These are phyloP conservation scores for Clitopilus passeckerianus DNA, from an alignment of 768 basidiomycete genomes.

Conservation along the genomic window DNA sequence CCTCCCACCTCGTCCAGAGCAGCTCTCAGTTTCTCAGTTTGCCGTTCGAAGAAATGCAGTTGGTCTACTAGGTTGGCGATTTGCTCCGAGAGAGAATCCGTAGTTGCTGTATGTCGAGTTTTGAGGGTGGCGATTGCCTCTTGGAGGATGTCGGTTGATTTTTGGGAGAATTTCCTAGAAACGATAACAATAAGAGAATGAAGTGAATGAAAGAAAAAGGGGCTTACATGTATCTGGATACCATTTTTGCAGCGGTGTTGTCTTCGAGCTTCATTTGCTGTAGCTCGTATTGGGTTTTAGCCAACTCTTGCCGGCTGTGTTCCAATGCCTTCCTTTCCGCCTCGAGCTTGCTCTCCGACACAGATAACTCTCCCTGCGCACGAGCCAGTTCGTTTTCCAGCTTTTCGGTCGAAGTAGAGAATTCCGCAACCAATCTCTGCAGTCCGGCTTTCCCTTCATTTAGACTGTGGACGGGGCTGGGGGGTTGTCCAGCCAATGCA, in stretches of 20 bases:
- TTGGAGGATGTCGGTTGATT: slow-evolving; percentile 63
- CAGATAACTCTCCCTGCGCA: slow-evolving; percentile 39
- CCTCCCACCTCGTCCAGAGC: slow-evolving; percentile 68
- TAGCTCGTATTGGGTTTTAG: slow-evolving; percentile 42
- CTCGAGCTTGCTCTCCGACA: slow-evolving; percentile 34
- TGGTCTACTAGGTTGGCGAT: slow-evolving; percentile 37
- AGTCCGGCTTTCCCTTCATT: slow-evolving; percentile 44
- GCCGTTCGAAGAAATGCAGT: slow-evolving; percentile 37
- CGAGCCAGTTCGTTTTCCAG: slow-evolving; percentile 38
- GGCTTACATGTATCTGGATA: slow-evolving; percentile 78
- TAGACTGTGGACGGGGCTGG: slow-evolving; percentile 30
- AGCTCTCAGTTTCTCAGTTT: slow-evolving; percentile 44
- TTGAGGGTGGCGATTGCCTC: slow-evolving; percentile 53
- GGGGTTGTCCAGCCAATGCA: slow-evolving; percentile 2
- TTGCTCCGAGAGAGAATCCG: slow-evolving; percentile 50
- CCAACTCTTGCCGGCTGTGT: slow-evolving; percentile 39
- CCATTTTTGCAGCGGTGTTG: slow-evolving; percentile 75
- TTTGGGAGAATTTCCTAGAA: slow-evolving; percentile 78
- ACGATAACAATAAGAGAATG: not conserved
- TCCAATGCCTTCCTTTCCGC: slow-evolving; percentile 39
- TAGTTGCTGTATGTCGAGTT: slow-evolving; percentile 56
- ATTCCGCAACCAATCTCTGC: slow-evolving; percentile 43
- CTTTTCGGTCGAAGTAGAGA: slow-evolving; percentile 39
- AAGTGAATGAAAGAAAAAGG: not conserved
- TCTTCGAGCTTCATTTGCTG: slow-evolving; percentile 60